These are phyloP conservation scores for Urtica urens DNA, from an alignment of 306 rosid species.

Conservation along the genomic window DNA sequence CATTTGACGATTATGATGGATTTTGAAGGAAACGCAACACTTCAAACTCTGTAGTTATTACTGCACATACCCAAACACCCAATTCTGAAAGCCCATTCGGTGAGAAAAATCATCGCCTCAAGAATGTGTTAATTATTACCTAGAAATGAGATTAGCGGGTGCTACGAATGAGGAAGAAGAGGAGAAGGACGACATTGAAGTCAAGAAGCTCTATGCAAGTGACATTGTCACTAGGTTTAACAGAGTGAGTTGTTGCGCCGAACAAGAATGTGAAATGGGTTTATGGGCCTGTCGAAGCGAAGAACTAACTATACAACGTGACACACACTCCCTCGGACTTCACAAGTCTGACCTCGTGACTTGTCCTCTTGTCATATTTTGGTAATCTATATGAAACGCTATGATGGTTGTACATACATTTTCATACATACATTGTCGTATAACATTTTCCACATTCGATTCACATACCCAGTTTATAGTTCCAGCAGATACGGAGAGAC, in stretches of 20 bases:
- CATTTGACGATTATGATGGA: constrained; percentile 46
- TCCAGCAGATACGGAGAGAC: constrained; percentile 78
- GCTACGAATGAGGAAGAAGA: constrained; percentile 34
- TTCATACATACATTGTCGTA: too few species aligned
- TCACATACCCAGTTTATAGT: constrained; percentile 85
- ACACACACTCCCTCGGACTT: too few species aligned
- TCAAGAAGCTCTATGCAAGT: constrained; percentile 6
- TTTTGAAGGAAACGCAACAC: constrained; percentile 35
- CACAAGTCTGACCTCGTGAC: too few species aligned
- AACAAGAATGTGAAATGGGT: too few species aligned
- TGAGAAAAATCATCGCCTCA: not conserved
- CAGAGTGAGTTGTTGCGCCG: too few species aligned
- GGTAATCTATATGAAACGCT: too few species aligned
- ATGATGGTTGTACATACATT: too few species aligned
- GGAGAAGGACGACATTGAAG: constrained; percentile 35
- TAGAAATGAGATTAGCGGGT: constrained; percentile 19
- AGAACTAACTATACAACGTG: too few species aligned
- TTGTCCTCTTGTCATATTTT: too few species aligned
- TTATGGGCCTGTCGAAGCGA: too few species aligned
- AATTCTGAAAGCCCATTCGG: not conserved
- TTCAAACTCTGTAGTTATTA: constrained; percentile 44
- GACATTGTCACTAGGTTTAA: too few species aligned
- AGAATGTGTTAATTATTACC: not conserved
- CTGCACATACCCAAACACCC: not conserved
- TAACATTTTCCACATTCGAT: constrained; percentile 12